Evolutionary conservation across 805 yeast species (phyloP), one percentile per base, ranked within the genome.

Genomic region (Zygotorulaspora florentina): DNA sequence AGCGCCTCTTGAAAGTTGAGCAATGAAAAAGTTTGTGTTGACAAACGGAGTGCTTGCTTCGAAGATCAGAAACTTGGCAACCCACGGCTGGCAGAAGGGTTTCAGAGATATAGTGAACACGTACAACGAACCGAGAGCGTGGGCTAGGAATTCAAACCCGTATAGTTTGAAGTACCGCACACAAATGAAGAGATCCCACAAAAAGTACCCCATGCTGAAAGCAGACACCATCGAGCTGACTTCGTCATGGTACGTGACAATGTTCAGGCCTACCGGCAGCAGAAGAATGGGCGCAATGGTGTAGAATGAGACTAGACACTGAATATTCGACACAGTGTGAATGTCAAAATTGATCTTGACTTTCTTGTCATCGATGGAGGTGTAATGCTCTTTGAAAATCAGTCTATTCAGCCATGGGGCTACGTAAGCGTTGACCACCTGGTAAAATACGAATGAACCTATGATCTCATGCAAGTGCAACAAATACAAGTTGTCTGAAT

Each of bases 31-130:
- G 65, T 93, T 87, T 61, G 87, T 64, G 66, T 93, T 95, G 51
- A 93, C 96, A 67, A 93, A 93, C 8, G 98, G 98, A 1, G 97
- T 87, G 39, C 95, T 84, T 34, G 86, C 75, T 68, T 93, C 99
- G 66, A 85, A 93, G 40, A 86, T 63, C 56, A 93, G 73, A 63
- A 90, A 93, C 16, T 83, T 80, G 1, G 96, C 91, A 23, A 86
- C 76, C 80, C 85, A 84, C 41, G 89, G 84, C 65, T 83, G 80
- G 61, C 87, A 79, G 65, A 81, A 86, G 2, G 96, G 96, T 27
- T 72, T 63, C 48, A 85, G 72, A 1, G 87, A 73, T 42, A 77
- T 66, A 1, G 68, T 58, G 61, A 90, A 87, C 33, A 87, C 96
- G 57, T 76, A 77, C 44, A 88, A 65, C 0, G 98, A 88, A 1